Conservation (phyloP, 1,284 basidiomycete species). For the Quambalaria eucalypti region DNA sequence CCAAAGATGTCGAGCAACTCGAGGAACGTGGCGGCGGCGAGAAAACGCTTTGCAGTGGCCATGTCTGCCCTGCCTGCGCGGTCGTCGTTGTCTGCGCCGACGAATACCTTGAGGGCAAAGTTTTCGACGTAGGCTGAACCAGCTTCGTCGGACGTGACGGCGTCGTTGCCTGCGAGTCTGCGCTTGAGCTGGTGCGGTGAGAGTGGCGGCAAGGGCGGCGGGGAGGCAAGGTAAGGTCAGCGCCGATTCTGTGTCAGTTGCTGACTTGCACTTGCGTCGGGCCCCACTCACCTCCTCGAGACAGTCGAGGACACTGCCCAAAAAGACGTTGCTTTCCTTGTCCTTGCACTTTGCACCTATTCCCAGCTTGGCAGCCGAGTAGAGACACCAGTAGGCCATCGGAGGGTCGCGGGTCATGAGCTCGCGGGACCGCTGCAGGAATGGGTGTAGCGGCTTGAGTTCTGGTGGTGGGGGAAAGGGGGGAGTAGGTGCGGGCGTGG, state of each 20-base stretch:
- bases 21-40: slow-evolving; percentile 76
- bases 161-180: slow-evolving; percentile 65
- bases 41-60: slow-evolving; percentile 74
- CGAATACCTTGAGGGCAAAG: slow-evolving; percentile 81
- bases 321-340: slow-evolving; percentile 58
- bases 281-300: slow-evolving; percentile 59
- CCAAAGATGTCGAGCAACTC: slow-evolving; percentile 72
- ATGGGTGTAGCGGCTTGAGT: slow-evolving; percentile 58
- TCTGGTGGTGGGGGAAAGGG: slow-evolving; percentile 17
- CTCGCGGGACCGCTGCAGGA: slow-evolving; percentile 81
- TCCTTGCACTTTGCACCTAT: slow-evolving; percentile 62
- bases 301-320: slow-evolving; percentile 64
- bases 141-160: slow-evolving; percentile 67
- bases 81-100: slow-evolving; percentile 82
- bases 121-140: slow-evolving; percentile 84
- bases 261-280: not conserved
- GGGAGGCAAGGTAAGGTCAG: slow-evolving; percentile 2
- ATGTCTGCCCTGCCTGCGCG: slow-evolving; percentile 66
- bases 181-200: slow-evolving; percentile 58
- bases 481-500: not conserved
- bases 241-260: not conserved
- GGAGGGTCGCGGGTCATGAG: slow-evolving; percentile 70
- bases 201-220: not conserved
- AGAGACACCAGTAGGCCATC: slow-evolving; percentile 88
- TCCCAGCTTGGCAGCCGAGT: slow-evolving; percentile 80